Percentiles rank a stretch among this genome's conserved stretches.
Evolutionary conservation across 2,329 filamentous ascomycete species (phyloP).

Genomic region (Cyclaneusma minus): DNA sequence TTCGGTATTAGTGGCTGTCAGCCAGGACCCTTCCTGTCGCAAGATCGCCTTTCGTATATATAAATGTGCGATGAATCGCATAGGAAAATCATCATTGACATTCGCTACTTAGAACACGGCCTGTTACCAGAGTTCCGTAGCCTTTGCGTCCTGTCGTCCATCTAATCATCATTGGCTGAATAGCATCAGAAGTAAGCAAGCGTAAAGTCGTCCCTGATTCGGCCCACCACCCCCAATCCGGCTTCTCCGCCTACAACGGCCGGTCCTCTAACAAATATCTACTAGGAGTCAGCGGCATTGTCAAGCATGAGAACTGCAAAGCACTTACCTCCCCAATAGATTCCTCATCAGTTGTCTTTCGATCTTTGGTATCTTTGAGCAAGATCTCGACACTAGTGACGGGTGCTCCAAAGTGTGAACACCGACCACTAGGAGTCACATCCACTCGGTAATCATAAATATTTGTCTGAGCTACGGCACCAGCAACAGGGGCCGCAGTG

Average conservation of each 20-base stretch:
- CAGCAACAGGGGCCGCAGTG: constrained; percentile 68
- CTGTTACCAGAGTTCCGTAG: too few species aligned
- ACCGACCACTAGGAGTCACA: constrained; percentile 20
- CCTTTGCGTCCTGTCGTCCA: too few species aligned
- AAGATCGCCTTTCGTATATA: too few species aligned
- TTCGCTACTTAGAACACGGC: too few species aligned
- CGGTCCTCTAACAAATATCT: constrained; percentile 60
- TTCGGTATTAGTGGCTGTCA: too few species aligned
- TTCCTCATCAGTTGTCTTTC: constrained; percentile 47
- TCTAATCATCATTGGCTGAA: too few species aligned
- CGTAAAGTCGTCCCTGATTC: constrained; percentile 58
- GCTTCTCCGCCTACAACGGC: constrained; percentile 55
- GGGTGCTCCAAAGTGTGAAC: constrained; percentile 67
- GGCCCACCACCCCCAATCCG: constrained; percentile 45
- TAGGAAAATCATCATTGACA: too few species aligned
- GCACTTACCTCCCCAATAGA: constrained; percentile 46
- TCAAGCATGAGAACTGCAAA: constrained; percentile 1
- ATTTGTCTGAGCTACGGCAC: constrained; percentile 74
- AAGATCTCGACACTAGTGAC: constrained; percentile 67
- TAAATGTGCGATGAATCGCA: too few species aligned
- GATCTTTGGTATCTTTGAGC: constrained; percentile 43
- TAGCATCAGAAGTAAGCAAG: constrained; percentile 36
- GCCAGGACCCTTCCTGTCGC: too few species aligned
- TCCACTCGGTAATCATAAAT: constrained; percentile 69
- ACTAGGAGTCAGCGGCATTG: constrained; percentile 5